Base-by-base conservation (phyloP, 2,329 filamentous ascomycete genomes). In the Trichoderma atroviride region DNA sequence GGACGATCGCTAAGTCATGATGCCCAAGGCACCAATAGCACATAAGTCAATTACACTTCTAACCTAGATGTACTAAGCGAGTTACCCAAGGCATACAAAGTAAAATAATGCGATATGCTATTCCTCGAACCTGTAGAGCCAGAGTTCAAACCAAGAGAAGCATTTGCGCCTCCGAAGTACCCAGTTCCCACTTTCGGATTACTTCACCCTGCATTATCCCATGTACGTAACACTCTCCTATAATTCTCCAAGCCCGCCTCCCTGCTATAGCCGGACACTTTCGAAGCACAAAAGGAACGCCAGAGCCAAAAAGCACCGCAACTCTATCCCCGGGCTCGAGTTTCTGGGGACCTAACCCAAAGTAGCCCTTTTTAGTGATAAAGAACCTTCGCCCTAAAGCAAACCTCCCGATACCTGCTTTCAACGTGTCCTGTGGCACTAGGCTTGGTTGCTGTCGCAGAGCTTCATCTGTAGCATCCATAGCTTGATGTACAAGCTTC, bases 161-260 rank as follows among this genome's bases (percentile, higher is more conserved):
- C 61, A 55, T 64, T 19, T 13, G 61, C 29, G 61, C 33, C 50
- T 64, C 50, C n/a, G 24, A 24, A 6, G 52, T 35, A 16, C 61
- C 61, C 19, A 64, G 16, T 24, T 64, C 52, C 50, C 61, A 64
- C 13, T 64, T 22, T 11, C 40, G 50, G 27, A 64, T 31, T 16
- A 64, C 19, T 19, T 64, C 61, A 14, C 61, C 61, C 16, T 64
- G 61, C 61, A 64, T 64, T 29, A 64, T 64, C 19, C 50, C 61
- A 13, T 64, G 61, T 4, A 64, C 61, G 24, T 64, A 64, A 29
- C 61, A 56, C 24, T 64, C 61, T 11, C 61, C 50, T 11, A 64
- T 19, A 11, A 64, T 56, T 24, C 13, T 64, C 61, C 61, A 64
- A 56, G 35, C 35, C 14, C 52, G 33, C 50, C n/a, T 56, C 3